These are phyloP conservation scores for Pharnaceum exiguum DNA, from an alignment of 148 eudicot species.

Conservation along the genomic window DNA sequence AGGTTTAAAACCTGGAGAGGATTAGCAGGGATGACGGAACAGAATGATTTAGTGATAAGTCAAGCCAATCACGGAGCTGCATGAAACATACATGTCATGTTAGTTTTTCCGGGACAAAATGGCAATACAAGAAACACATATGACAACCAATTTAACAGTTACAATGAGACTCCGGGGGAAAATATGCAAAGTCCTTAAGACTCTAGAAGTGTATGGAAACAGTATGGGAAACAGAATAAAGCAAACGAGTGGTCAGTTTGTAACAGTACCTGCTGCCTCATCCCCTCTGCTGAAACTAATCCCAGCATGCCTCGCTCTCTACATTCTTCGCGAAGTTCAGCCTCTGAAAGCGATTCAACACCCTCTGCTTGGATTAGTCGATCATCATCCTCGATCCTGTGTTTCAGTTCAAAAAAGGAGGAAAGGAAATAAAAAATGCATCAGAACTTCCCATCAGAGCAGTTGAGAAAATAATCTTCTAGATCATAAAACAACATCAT, in stretches of 20 bases:
- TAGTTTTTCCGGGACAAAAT: too few relatives aligned
- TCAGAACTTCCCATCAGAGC: not conserved
- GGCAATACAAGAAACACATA: not conserved
- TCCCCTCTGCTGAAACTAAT: slow-evolving; percentile 67
- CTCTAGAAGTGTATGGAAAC: not conserved
- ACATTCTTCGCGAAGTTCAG: slow-evolving; percentile 80
- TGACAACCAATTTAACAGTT: not conserved
- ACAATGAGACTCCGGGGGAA: not conserved
- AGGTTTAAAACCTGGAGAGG: slow-evolving; percentile 58
- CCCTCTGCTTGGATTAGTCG: slow-evolving; percentile 79
- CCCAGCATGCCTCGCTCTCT: slow-evolving; percentile 85
- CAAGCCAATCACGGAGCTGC: slow-evolving; percentile 91
- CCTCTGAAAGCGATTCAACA: slow-evolving; percentile 81
- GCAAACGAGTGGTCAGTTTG: slow-evolving; percentile 2
- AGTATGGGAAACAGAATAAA: not conserved
- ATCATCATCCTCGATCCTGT: slow-evolving; percentile 70
- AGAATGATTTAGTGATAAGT: slow-evolving; percentile 72
- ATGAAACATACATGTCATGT: too few relatives aligned
- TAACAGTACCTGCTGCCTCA: slow-evolving; percentile 63
- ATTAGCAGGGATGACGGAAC: slow-evolving; percentile 82
- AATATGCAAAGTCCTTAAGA: not conserved
- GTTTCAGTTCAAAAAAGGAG: not conserved
- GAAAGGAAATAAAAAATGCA: not conserved
- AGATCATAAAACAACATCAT: not conserved
- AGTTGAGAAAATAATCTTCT: not conserved